phyloP scores from a whole-genome alignment of 176 grass and related monocot species.

The Phoenix roebelenii region DNA sequence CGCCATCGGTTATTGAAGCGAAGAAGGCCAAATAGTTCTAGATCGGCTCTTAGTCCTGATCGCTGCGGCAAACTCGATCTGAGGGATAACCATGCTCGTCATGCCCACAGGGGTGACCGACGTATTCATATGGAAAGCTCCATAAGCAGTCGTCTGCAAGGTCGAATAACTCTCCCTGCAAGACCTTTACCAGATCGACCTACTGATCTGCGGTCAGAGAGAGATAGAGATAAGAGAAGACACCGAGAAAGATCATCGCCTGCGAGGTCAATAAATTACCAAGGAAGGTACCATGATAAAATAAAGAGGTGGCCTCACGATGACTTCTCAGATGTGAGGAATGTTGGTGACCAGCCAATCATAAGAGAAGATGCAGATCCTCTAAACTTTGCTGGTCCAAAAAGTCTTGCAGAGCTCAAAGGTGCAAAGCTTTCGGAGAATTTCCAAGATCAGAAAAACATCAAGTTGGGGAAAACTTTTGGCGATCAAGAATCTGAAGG shows the following conservation, averaged over 20 bases:
- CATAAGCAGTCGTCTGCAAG: constrained; percentile 26
- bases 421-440: background rate
- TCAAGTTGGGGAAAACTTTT: background rate
- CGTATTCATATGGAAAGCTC: background rate
- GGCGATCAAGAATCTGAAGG: constrained; percentile 11
- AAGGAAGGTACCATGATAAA: constrained; percentile 42
- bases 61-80: background rate
- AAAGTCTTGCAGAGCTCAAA: constrained; percentile 11
- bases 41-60: background rate
- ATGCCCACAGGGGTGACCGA: background rate
- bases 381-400: constrained; percentile 1
- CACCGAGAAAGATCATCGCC: constrained; percentile 33
- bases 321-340: constrained; percentile 9
- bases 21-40: constrained; percentile 30
- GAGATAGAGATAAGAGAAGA: constrained; percentile 17
- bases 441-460: constrained; percentile 14
- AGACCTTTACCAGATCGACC: constrained; percentile 14
- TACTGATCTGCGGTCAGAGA: constrained; percentile 18
- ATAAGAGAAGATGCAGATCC: background rate
- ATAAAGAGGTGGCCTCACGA: constrained; percentile 33
- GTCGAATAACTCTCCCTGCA: constrained; percentile 43
- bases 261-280: constrained; percentile 18
- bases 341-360: background rate
- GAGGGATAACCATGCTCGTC: constrained; percentile 4
- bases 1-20: constrained; percentile 50